Evolutionary conservation across 2,329 filamentous ascomycete species (phyloP), one percentile per base, ranked within the genome.

Genomic region (Fusarium multiceps): DNA sequence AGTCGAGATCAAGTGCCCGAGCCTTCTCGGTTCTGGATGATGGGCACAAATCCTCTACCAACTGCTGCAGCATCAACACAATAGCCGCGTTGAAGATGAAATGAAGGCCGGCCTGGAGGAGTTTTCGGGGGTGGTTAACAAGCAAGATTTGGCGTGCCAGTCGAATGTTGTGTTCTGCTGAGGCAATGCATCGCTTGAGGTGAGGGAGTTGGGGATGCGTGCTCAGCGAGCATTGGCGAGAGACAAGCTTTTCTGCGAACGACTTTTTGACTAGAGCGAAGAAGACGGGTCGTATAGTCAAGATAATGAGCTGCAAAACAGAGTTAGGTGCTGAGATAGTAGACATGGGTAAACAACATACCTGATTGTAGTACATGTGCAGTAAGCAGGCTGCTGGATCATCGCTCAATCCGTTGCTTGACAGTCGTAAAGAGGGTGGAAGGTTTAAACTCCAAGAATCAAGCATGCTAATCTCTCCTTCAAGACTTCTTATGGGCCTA

Each of bases 21-120:
- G 68, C 63, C 16, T 68, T 71, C 23, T 68, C 62, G 10, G 75
- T 73, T 34, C 78, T 37, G 63, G 73, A 53, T 69, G 75, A 48
- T 23, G 63, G 62, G 32, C 71, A 61, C 37, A 79, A 76, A 23
- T 78, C 74, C 42, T 78, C 78, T 4, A 84, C 76, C 25, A 86
- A 78, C 62, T 82, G 79, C 61, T 83, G 80, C 55, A 87, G 78
- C 56, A 85, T 79, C 32, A 87, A 78, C 20, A 85, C 79, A 40
- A 85, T 78, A 58, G 83, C 82, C 4, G 84, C 83, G 71, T 85
- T 85, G 77, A 86, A 86, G 41, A 86, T 79, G 68, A 82, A 80
- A 74, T 86, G 84, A 51, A 86, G 76, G 12, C 82, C 81, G 0
- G 80, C 78, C 42, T 85, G 80, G 11, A 84, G 78, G 4, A 84